These are phyloP conservation scores for Trichomonascaceae sp. DNA, from an alignment of 1,139 yeast genomes.

Conservation along the genomic window DNA sequence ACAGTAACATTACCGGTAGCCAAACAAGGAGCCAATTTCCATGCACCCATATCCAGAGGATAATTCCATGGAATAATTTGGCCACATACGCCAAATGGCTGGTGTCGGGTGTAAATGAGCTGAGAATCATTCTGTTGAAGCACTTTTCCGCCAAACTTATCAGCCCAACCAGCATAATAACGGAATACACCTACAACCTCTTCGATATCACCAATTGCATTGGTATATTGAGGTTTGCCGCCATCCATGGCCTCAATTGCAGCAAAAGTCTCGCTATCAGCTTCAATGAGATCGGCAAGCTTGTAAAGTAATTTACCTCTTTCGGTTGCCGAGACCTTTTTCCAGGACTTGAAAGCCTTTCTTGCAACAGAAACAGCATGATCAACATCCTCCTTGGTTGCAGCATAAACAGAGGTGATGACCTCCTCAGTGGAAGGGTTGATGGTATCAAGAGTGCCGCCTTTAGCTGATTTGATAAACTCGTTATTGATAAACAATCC, in stretches of 20 bases:
- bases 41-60: constrained; percentile 72
- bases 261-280: constrained; percentile 55
- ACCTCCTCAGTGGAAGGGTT: constrained; percentile 53
- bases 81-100: constrained; percentile 84
- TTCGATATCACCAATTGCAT: constrained; percentile 52
- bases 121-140: constrained; percentile 60
- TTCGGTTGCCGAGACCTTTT: constrained; percentile 41
- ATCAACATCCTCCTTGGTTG: constrained; percentile 52
- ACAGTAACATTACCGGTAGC: constrained; percentile 76
- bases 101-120: constrained; percentile 57
- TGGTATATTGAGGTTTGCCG: constrained; percentile 58
- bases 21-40: constrained; percentile 71
- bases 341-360: constrained; percentile 48
- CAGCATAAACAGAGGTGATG: constrained; percentile 50
- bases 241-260: constrained; percentile 76
- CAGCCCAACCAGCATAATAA: constrained; percentile 76
- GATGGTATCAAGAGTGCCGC: constrained; percentile 46
- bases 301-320: constrained; percentile 55
- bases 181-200: constrained; percentile 51
- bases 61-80: constrained; percentile 91
- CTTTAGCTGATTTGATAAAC: constrained; percentile 47
- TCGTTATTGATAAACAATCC: constrained; percentile 73
- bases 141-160: constrained; percentile 62
- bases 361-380: constrained; percentile 53
- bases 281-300: constrained; percentile 60